These are phyloP conservation scores for Aureobasidium lini DNA, from an alignment of 2,329 filamentous ascomycete genomes.

Conservation along the genomic window DNA sequence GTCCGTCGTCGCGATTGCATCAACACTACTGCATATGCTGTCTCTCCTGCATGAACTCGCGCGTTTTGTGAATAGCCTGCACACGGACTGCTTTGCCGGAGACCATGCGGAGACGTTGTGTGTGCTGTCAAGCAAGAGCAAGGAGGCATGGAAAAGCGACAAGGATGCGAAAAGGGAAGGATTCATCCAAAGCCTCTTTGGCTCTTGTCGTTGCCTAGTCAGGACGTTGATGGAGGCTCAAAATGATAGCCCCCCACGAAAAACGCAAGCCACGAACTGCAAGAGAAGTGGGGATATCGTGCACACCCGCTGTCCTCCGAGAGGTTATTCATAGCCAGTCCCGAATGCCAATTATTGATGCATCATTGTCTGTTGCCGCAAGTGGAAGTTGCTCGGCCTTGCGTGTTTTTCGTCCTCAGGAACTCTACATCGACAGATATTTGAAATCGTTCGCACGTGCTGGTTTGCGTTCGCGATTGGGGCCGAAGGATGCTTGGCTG, in stretches of 20 bases:
- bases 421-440: neutral
- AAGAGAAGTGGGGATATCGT: neutral
- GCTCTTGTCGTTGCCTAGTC: conserved; percentile 3
- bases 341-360: neutral
- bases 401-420: neutral
- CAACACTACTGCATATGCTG: conserved; percentile 1
- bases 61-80: neutral
- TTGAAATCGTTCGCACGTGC: conserved; percentile 5
- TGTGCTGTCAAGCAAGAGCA: neutral
- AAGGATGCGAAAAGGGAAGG: neutral
- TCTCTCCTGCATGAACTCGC: conserved; percentile 2
- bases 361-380: neutral
- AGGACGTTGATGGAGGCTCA: neutral
- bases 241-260: neutral
- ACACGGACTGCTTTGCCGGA: neutral
- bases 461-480: neutral
- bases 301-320: neutral
- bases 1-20: neutral
- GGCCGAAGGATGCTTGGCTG: neutral
- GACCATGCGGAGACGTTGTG: neutral
- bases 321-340: conserved; percentile 1
- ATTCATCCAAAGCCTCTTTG: no score
- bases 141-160: neutral
- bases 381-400: neutral
- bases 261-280: neutral